Evolutionary conservation across 73 alveolate genomes (phyloP).

Genomic region (Paramecium octaurelia): DNA sequence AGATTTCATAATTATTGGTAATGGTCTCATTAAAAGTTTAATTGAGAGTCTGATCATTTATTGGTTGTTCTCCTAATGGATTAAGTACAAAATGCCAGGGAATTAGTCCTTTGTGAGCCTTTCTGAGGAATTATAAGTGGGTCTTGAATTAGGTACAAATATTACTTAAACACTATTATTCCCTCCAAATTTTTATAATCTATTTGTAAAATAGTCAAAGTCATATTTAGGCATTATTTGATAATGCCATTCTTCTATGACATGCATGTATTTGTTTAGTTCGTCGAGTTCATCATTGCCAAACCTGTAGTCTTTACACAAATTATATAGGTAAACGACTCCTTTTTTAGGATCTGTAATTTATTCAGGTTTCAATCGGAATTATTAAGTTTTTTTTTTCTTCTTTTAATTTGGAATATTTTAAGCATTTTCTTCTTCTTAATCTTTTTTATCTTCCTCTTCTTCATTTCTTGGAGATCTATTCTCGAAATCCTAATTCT

Average conservation of each 20-base stretch:
- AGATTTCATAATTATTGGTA: not conserved
- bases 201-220: conserved; percentile 25
- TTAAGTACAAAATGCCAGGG: conserved; percentile 24
- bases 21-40: not conserved
- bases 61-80: not conserved
- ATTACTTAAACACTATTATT: conserved; percentile 20
- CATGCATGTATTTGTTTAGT: not conserved
- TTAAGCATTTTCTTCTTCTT: not conserved
- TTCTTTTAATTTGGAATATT: not conserved
- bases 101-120: conserved; percentile 24
- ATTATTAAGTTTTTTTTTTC: not conserved
- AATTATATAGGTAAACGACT: not conserved
- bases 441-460: not conserved
- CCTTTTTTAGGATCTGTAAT: conserved; percentile 21
- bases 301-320: not conserved
- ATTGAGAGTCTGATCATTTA: not conserved
- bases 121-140: not conserved
- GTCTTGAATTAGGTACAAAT: not conserved
- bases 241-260: conserved; percentile 48
- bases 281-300: conserved; percentile 1
- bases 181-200: conserved; percentile 42
- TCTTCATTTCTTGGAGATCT: not conserved
- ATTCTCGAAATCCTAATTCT: not conserved
- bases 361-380: conserved; percentile 10
- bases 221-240: conserved; percentile 43